Evolutionary conservation across 1,284 basidiomycete species (phyloP).

Genomic region (Ustilago tritici): DNA sequence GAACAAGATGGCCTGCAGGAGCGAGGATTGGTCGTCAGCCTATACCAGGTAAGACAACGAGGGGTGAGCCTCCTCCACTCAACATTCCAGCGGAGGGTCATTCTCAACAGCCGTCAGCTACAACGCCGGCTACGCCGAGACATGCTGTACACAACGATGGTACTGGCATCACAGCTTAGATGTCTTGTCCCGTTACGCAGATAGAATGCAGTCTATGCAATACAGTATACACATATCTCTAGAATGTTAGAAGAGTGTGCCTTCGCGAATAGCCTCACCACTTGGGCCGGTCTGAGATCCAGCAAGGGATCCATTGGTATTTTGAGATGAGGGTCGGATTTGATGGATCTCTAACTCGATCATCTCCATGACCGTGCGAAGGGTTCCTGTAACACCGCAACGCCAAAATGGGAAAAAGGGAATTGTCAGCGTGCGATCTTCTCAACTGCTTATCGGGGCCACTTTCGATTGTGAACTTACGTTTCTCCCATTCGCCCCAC

Average conservation of each 20-base stretch:
- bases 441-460: background rate
- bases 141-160: constrained; percentile 5
- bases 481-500: constrained; percentile 68
- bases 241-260: constrained; percentile 31
- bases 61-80: constrained; percentile 11
- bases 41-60: background rate
- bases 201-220: background rate
- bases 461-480: constrained; percentile 30
- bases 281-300: background rate
- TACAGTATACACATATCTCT: background rate
- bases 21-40: constrained; percentile 11
- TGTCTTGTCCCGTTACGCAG: background rate
- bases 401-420: background rate
- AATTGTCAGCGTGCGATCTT: background rate
- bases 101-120: constrained; percentile 11
- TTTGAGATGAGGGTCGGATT: constrained; percentile 8
- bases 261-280: constrained; percentile 22
- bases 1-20: constrained; percentile 17
- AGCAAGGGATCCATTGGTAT: background rate
- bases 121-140: constrained; percentile 27
- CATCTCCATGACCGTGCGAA: constrained; percentile 53
- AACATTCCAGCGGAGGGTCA: constrained; percentile 7
- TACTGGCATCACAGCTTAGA: constrained; percentile 17
- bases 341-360: constrained; percentile 51
- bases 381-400: constrained; percentile 21